Evolutionary conservation across 768 basidiomycete genomes (phyloP).

Genomic region (Termitomyces sp.): DNA sequence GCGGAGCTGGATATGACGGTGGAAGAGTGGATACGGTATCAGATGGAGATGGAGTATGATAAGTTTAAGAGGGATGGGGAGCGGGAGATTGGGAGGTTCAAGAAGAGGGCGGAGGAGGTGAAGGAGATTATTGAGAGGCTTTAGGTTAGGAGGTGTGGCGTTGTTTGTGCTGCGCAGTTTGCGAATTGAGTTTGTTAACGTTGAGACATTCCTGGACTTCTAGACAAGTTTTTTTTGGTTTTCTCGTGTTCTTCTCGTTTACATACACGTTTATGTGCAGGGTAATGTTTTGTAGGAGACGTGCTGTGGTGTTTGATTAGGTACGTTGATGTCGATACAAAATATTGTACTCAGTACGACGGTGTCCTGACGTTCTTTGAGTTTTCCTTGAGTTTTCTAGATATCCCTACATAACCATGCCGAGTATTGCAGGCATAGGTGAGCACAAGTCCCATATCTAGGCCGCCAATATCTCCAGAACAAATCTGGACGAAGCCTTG

Average conservation of each 20-base stretch:
- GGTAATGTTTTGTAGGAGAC: not conserved
- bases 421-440: too few species aligned
- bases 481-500: too few species aligned
- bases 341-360: not conserved
- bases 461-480: too few species aligned
- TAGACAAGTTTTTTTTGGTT: not conserved
- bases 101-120: slow-evolving; percentile 38
- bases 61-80: slow-evolving; percentile 45
- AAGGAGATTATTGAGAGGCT: slow-evolving; percentile 34
- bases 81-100: slow-evolving; percentile 37
- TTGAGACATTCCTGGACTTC: not conserved
- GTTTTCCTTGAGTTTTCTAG: too few species aligned
- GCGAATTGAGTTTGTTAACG: not conserved
- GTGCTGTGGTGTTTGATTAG: not conserved
- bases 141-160: slow-evolving; percentile 12
- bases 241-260: not conserved
- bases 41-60: slow-evolving; percentile 67
- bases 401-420: too few species aligned
- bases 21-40: slow-evolving; percentile 79
- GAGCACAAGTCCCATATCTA: too few species aligned
- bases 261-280: not conserved
- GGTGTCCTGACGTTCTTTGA: too few species aligned
- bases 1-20: slow-evolving; percentile 76
- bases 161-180: not conserved
- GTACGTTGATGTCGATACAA: not conserved